These are phyloP conservation scores for Fusarium multiceps DNA, from an alignment of 2,329 filamentous ascomycete species.

Conservation along the genomic window DNA sequence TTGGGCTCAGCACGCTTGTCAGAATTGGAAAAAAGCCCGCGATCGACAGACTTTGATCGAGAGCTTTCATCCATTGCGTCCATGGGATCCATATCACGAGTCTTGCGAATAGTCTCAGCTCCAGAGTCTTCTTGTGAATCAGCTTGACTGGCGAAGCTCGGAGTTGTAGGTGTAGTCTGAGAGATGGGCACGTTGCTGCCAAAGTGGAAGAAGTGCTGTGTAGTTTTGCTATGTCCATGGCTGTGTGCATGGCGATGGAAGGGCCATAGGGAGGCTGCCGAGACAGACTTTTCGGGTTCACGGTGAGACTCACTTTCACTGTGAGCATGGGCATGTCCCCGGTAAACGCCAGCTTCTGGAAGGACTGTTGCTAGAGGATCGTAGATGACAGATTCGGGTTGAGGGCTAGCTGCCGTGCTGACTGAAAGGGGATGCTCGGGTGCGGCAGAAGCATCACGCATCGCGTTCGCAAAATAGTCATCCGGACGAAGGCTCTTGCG, in stretches of 20 bases:
- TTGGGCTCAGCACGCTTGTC: conserved; percentile 74
- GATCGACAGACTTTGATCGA: conserved; percentile 72
- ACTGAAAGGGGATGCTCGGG: conserved; percentile 43
- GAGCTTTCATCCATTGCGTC: conserved; percentile 59
- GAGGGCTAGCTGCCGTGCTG: conserved; percentile 41
- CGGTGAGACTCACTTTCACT: conserved; percentile 43
- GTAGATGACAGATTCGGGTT: conserved; percentile 49
- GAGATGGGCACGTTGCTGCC: conserved; percentile 41
- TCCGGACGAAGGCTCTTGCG: conserved; percentile 66
- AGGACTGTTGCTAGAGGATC: conserved; percentile 56
- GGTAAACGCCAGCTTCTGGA: conserved; percentile 44
- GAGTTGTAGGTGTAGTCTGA: conserved; percentile 51
- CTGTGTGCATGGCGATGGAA: conserved; percentile 55
- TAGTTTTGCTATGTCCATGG: conserved; percentile 56
- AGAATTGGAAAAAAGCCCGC: conserved; percentile 66
- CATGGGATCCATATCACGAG: conserved; percentile 54
- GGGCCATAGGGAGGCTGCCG: conserved; percentile 45
- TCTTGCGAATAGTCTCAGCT: conserved; percentile 50
- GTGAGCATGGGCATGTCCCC: conserved; percentile 42
- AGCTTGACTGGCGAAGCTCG: conserved; percentile 50
- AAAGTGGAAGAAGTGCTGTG: conserved; percentile 56
- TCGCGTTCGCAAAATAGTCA: conserved; percentile 62
- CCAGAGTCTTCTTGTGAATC: conserved; percentile 57
- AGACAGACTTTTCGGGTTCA: conserved; percentile 40
- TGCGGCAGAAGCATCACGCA: conserved; percentile 50